Base-by-base conservation (phyloP, 2,329 filamentous ascomycete species). In the Colletotrichum sp. region DNA sequence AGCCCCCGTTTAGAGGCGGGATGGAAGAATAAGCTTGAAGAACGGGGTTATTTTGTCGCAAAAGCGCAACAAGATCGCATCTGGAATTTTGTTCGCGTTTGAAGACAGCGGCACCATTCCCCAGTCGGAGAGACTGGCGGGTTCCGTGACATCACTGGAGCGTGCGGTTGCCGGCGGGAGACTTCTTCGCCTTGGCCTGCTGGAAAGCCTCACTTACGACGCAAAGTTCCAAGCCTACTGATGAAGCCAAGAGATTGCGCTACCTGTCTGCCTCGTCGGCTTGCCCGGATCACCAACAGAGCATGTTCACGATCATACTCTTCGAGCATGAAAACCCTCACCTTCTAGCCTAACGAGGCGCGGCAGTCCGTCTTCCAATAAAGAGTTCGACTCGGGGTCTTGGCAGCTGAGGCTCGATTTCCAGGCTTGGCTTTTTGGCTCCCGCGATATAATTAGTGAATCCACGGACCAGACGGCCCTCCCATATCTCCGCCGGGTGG, bases 341-440 rank as follows among this genome's bases (percentile, higher is more conserved):
- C 8, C 44, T 13, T 21, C 44, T 13, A 52, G n/a, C 0, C n/a
- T 21, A 13, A 1, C 44, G n/a, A 0, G 6, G 44, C 44, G 44
- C n/a, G 44, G n/a, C 44, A 52, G 44, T 21, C 44, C 44, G 1
- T 52, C 0, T 52, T 52, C 44, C n/a, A 21, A 21, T 13, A 13
- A 52, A 21, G 44, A 52, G 10, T 52, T 52, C n/a, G 10, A 13
- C 21, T 52, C 44, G 44, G 44, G 44, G 44, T 21, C 44, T 52
- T 52, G 44, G 44, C 44, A 13, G 44, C 4, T 21, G 44, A n/a
- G 44, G n/a, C 44, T 52, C n/a, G 3, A 21, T 21, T 21, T 2
- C 1, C n/a, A 52, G 44, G 44, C 44, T 52, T 21, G n/a, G 44
- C 44, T 24, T n/a, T 10, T 2, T 8, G 44, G 4, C n/a, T 21